Base-by-base conservation (phyloP, 805 yeast genomes). In the Ogataea degrootiae region DNA sequence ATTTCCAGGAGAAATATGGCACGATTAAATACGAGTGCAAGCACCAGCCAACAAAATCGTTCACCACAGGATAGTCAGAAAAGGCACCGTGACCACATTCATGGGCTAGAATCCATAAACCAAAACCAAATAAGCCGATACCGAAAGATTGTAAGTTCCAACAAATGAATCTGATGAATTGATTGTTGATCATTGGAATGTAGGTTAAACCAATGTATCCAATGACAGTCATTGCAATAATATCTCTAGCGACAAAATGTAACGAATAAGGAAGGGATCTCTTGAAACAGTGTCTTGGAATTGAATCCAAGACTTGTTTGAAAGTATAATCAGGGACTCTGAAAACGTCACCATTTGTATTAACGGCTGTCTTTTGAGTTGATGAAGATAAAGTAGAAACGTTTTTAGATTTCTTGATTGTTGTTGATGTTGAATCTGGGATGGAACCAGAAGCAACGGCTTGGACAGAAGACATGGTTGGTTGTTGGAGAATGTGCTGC, bases 11-110 rank as follows among this genome's bases (percentile, higher is more conserved):
- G 55, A 80, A 80, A 62, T 76, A 80, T 29, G 85, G 85, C 46
- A 79, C 83, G 51, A 77, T 64, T 52, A 72, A 64, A 57, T 75
- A 79, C 39, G 83, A 77, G 60, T 80, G 85, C 42, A 80, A 62
- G 29, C 76, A 72, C 85, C 84, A 80, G 45, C 85, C 85, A 48
- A 77, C 73, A 26, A 72, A 60, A 60, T 79, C 83, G 57, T 80
- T 80, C 44, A 80, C 70, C 57, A 61, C 62, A 48, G 68, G 71
- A 57, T 76, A 76, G 55, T 79, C 82, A 36, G 80, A 73, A 59
- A 80, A 80, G 17, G 84, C 84, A 44, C 74, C 76, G 61, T 80
- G 85, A 38, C 85, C 84, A 69, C 85, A 80, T 65, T 79, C 83
- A 60, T 79, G 84, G 41, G 82, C 83, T 60, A 80, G 63, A 51